Percentiles rank a stretch among this genome's conserved stretches.
phyloP scores from a whole-genome alignment of 2,329 filamentous ascomycete genomes.

The Tolypocladium sp. region DNA sequence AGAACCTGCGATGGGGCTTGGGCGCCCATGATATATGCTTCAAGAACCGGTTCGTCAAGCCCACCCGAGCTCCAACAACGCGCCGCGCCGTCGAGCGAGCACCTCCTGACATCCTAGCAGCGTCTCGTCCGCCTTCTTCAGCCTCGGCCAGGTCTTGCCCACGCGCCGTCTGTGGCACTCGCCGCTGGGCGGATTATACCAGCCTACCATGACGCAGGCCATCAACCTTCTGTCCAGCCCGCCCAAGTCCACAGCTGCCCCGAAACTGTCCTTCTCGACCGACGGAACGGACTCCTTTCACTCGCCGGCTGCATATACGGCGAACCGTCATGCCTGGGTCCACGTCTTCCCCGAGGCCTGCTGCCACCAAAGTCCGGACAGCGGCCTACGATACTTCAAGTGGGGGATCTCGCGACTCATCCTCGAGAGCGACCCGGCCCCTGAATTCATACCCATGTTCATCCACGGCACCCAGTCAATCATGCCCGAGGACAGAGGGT shows the following conservation, averaged over 20 bases:
- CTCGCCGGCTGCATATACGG: constrained; percentile 62
- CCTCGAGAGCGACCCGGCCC: constrained; percentile 77
- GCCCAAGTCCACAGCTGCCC: constrained; percentile 38
- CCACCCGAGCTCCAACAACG: not conserved
- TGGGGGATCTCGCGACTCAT: constrained; percentile 92
- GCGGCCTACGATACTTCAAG: constrained; percentile 91
- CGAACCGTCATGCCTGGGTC: constrained; percentile 71
- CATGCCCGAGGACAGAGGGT: constrained; percentile 77
- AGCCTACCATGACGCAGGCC: constrained; percentile 79
- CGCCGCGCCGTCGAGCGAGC: not conserved
- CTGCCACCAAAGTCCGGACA: constrained; percentile 76
- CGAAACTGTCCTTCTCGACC: constrained; percentile 50
- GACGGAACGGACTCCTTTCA: constrained; percentile 56
- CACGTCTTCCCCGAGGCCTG: constrained; percentile 95
- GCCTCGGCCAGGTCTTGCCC: constrained; percentile 79
- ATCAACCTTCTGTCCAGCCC: constrained; percentile 67
- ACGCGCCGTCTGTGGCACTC: constrained; percentile 78
- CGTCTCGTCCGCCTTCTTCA: constrained; percentile 69
- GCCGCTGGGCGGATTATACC: constrained; percentile 72
- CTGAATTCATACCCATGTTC: constrained; percentile 88
- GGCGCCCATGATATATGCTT: constrained; percentile 96
- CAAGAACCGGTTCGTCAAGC: constrained; percentile 58
- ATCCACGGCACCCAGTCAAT: constrained; percentile 81
- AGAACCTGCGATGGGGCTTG: constrained; percentile 78
- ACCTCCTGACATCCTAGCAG: constrained; percentile 31